phyloP scores from a whole-genome alignment of 1,284 basidiomycete genomes.

The Heterobasidion occidentale region DNA sequence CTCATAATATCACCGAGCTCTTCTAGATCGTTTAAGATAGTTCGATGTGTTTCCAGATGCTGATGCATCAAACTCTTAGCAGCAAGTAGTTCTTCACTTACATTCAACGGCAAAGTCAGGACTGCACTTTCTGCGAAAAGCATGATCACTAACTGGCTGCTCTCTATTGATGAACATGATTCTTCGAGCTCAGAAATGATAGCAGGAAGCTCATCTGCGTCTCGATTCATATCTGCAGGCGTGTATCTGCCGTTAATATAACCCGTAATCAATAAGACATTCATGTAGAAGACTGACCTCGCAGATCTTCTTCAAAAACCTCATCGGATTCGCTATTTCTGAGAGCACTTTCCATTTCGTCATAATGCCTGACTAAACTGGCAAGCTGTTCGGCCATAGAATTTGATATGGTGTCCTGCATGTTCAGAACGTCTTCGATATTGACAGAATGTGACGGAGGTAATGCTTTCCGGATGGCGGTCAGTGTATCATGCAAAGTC shows the following conservation, averaged over 20 bases:
- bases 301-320: conserved; percentile 58
- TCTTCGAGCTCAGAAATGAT: conserved; percentile 68
- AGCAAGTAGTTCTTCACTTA: conserved; percentile 40
- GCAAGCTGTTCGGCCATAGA: conserved; percentile 69
- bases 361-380: conserved; percentile 62
- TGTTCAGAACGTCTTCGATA: conserved; percentile 40
- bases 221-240: conserved; percentile 60
- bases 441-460: conserved; percentile 32
- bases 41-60: conserved; percentile 39
- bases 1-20: conserved; percentile 71
- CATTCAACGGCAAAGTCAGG: background rate
- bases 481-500: conserved; percentile 45
- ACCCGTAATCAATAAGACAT: no score
- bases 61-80: conserved; percentile 35
- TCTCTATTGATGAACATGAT: conserved; percentile 39
- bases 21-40: conserved; percentile 56
- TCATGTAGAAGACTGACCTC: conserved; percentile 35
- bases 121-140: background rate
- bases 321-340: conserved; percentile 61
- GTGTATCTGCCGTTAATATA: background rate
- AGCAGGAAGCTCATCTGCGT: conserved; percentile 64
- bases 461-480: conserved; percentile 43
- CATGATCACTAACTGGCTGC: conserved; percentile 40
- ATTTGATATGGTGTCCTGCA: conserved; percentile 48
- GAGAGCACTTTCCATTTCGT: conserved; percentile 61